These are phyloP conservation scores for Aspergillus candidus DNA, from an alignment of 2,329 filamentous ascomycete genomes.

Conservation along the genomic window DNA sequence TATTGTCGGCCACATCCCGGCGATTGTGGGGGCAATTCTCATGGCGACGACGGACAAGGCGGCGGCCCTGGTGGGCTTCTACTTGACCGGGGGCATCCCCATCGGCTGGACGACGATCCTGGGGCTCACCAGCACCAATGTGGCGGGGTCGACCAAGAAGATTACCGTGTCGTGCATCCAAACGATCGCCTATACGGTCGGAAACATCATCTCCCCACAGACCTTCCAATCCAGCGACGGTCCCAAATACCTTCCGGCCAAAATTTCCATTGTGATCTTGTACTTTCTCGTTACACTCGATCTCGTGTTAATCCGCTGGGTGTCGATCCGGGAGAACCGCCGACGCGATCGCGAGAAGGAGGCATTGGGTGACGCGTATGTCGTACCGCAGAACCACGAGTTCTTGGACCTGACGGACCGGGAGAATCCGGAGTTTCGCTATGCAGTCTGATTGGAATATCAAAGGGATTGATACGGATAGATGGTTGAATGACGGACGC, in stretches of 20 bases:
- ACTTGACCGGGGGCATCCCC: slow-evolving; percentile 34
- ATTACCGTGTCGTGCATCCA: slow-evolving; percentile 30
- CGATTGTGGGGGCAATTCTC: slow-evolving; percentile 33
- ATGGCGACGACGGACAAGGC: slow-evolving; percentile 36
- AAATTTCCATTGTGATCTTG: slow-evolving; percentile 24
- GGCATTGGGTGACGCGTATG: slow-evolving; percentile 17
- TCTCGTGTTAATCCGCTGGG: slow-evolving; percentile 25
- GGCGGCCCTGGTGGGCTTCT: slow-evolving; percentile 33
- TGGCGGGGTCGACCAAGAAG: slow-evolving; percentile 34
- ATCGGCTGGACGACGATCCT: slow-evolving; percentile 37
- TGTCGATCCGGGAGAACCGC: slow-evolving; percentile 24
- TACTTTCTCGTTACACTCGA: slow-evolving; percentile 26
- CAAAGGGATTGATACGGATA: no score
- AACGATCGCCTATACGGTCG: slow-evolving; percentile 34
- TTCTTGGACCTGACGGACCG: slow-evolving; percentile 25
- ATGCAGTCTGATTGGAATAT: slow-evolving; percentile 12
- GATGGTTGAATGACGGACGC: no score
- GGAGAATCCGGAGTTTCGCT: slow-evolving; percentile 22
- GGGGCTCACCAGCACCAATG: slow-evolving; percentile 32
- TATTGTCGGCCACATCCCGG: slow-evolving; percentile 32
- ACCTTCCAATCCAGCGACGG: slow-evolving; percentile 36
- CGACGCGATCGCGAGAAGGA: slow-evolving; percentile 23
- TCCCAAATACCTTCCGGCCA: slow-evolving; percentile 23
- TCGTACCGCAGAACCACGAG: slow-evolving; percentile 28
- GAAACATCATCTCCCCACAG: slow-evolving; percentile 41